Percentiles rank a stretch among this genome's conserved stretches.
phyloP scores from a whole-genome alignment of 768 basidiomycete species.

The Naganishia vaughanmartiniae region DNA sequence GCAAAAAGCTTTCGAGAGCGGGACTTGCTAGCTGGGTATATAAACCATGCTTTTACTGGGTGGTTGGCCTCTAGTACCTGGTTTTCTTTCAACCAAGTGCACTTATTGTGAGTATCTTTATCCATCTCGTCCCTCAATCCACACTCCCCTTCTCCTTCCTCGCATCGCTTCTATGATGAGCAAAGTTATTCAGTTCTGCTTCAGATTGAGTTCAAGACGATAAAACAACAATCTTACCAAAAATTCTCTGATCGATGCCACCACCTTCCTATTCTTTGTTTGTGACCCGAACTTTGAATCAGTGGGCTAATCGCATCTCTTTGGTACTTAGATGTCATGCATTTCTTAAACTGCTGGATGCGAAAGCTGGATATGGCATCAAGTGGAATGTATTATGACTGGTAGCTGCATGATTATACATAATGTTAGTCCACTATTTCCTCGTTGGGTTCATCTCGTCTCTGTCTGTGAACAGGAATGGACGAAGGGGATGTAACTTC shows the following conservation, averaged over 20 bases:
- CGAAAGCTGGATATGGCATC: background rate
- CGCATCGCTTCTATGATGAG: constrained; percentile 25
- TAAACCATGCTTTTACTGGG: background rate
- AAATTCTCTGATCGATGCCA: constrained; percentile 24
- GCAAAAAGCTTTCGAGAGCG: background rate
- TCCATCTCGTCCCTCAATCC: background rate
- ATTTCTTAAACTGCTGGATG: background rate
- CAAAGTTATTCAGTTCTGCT: constrained; percentile 28
- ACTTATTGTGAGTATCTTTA: constrained; percentile 8
- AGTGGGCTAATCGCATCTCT: constrained; percentile 5
- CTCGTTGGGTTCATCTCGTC: no score
- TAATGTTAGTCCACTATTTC: constrained; percentile 4
- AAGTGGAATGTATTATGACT: background rate
- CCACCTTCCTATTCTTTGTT: constrained; percentile 12
- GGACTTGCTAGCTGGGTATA: background rate
- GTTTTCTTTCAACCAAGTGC: background rate
- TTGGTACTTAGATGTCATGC: constrained; percentile 1
- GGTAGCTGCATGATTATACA: background rate
- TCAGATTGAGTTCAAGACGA: constrained; percentile 28
- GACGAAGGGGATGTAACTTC: constrained; percentile 23
- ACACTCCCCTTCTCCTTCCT: background rate
- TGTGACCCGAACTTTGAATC: background rate
- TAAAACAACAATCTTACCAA: constrained; percentile 28
- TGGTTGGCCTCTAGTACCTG: no score
- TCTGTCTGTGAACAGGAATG: background rate